Percentiles rank a stretch among this genome's conserved stretches.
These are phyloP conservation scores for Citrus cavaleriei DNA, from an alignment of 345 rosid genomes.

Conservation along the genomic window DNA sequence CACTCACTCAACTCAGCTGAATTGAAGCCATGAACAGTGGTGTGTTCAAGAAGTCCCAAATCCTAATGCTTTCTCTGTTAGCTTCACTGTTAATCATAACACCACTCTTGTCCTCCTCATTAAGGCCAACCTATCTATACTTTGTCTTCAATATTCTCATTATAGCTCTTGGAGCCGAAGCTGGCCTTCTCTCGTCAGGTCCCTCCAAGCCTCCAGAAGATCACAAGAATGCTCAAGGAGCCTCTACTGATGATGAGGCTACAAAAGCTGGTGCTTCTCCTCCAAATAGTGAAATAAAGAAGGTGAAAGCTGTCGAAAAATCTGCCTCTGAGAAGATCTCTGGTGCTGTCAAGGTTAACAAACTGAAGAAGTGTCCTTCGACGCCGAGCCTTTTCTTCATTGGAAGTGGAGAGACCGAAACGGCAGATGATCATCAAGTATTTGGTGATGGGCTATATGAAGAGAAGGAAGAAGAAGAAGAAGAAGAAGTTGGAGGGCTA, in stretches of 20 bases:
- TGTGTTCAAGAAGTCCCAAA: slow-evolving; percentile 43
- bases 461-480: slow-evolving; percentile 24
- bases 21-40: slow-evolving; percentile 22
- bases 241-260: background rate
- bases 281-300: slow-evolving; percentile 4
- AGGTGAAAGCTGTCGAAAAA: slow-evolving; percentile 27
- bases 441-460: background rate
- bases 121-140: slow-evolving; percentile 53
- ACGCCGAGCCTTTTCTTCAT: slow-evolving; percentile 61
- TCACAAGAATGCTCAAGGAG: slow-evolving; percentile 9
- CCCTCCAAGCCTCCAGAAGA: slow-evolving; percentile 37
- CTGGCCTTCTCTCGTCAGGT: slow-evolving; percentile 47
- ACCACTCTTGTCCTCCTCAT: slow-evolving; percentile 46
- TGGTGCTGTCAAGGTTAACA: slow-evolving; percentile 7
- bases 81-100: slow-evolving; percentile 46
- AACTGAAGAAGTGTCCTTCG: slow-evolving; percentile 48
- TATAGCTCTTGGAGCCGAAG: slow-evolving; percentile 59
- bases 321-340: slow-evolving; percentile 30
- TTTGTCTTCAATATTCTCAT: slow-evolving; percentile 56
- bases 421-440: slow-evolving; percentile 11
- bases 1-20: background rate
- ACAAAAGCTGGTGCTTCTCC: background rate
- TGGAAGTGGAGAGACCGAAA: slow-evolving; percentile 36
- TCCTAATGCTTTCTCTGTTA: slow-evolving; percentile 35
- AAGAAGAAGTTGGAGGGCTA: slow-evolving; percentile 26